phyloP scores from a whole-genome alignment of 202 grass and related monocot genomes.

The Brachypodium distachyon region DNA sequence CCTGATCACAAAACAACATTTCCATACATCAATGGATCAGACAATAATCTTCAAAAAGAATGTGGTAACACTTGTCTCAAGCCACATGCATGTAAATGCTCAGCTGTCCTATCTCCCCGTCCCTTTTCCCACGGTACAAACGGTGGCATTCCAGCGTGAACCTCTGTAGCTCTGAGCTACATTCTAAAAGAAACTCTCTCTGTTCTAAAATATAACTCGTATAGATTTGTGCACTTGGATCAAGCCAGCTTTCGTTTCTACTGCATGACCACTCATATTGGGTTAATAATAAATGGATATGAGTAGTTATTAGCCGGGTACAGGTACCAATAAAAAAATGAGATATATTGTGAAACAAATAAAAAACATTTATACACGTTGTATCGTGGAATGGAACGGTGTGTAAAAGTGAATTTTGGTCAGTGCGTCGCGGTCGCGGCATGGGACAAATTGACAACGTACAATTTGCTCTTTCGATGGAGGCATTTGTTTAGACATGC shows the following conservation, averaged over 20 bases:
- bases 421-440: slow-evolving; percentile 16
- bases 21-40: not conserved
- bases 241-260: no score
- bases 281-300: no score
- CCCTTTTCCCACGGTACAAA: slow-evolving; percentile 35
- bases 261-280: no score
- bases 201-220: no score
- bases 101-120: slow-evolving; percentile 12
- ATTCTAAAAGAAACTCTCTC: not conserved
- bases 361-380: no score
- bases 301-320: no score
- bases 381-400: no score
- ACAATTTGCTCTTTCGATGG: slow-evolving; percentile 6
- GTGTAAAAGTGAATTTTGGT: slow-evolving; percentile 32
- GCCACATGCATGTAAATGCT: not conserved
- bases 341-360: no score
- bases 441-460: slow-evolving; percentile 9
- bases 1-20: no score
- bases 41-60: not conserved
- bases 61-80: not conserved
- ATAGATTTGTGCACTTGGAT: no score
- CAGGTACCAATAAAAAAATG: no score
- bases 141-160: slow-evolving; percentile 28
- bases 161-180: not conserved
- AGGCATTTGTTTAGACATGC: slow-evolving; percentile 11